A percentile compares a stretch with the other conserved stretches of the same genome.
Conservation (phyloP, 768 basidiomycete species). For the Lactarius tabidus region DNA sequence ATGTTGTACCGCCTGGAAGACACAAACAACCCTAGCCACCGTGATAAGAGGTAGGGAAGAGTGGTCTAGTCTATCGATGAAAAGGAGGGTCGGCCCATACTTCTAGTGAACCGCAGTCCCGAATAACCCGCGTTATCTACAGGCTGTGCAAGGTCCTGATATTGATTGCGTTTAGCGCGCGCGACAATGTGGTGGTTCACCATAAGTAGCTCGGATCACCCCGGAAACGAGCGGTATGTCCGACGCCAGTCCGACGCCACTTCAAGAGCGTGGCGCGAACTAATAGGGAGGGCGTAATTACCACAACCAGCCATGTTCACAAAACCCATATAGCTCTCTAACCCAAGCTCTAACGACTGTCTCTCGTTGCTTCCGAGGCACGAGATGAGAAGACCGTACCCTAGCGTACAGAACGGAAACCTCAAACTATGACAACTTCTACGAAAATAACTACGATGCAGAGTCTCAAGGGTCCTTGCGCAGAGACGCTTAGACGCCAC, state of each 20-base stretch:
- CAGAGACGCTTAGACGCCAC: background rate
- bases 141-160: background rate
- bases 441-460: background rate
- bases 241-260: background rate
- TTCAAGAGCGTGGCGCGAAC: background rate
- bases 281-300: background rate
- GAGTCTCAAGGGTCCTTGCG: background rate
- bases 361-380: background rate
- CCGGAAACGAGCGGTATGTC: too few species aligned
- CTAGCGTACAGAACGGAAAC: background rate
- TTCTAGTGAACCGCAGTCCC: too few species aligned
- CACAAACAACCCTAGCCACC: background rate
- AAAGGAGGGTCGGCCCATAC: background rate
- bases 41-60: background rate
- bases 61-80: background rate
- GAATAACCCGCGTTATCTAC: background rate
- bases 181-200: background rate
- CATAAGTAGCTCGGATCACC: too few species aligned
- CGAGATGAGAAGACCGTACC: background rate
- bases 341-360: background rate
- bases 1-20: background rate
- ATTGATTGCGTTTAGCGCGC: background rate
- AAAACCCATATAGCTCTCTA: background rate
- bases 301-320: background rate
- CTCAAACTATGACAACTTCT: background rate